Evolutionary conservation across 2,329 filamentous ascomycete species (phyloP).

Genomic region (Didymella segeticola): DNA sequence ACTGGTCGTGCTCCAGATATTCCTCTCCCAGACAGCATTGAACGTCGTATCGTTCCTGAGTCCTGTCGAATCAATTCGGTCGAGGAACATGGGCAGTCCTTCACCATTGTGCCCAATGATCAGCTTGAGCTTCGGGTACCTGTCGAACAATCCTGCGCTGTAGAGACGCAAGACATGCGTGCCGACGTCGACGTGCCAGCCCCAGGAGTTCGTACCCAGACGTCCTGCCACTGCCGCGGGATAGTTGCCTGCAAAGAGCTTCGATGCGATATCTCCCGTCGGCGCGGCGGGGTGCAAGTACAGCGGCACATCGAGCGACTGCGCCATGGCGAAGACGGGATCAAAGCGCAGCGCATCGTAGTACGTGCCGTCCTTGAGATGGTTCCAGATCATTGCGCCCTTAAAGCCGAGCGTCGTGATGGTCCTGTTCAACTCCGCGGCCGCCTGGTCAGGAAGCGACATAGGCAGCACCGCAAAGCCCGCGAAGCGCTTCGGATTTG

Average conservation of each 20-base stretch:
- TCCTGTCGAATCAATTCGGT: conserved; percentile 43
- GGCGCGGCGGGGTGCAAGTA: conserved; percentile 44
- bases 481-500: conserved; percentile 42
- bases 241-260: conserved; percentile 2
- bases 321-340: conserved; percentile 48
- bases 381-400: conserved; percentile 52
- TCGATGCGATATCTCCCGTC: conserved; percentile 50
- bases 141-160: conserved; percentile 58
- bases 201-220: conserved; percentile 52
- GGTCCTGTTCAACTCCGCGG: conserved; percentile 46
- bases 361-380: conserved; percentile 48
- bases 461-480: conserved; percentile 54
- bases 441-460: conserved; percentile 44
- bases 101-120: conserved; percentile 58
- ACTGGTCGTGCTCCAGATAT: conserved; percentile 65
- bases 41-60: conserved; percentile 53
- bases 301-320: conserved; percentile 43
- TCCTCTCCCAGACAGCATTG: conserved; percentile 61
- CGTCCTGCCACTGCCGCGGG: conserved; percentile 18
- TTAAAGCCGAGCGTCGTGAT: conserved; percentile 53
- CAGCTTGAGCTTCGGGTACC: conserved; percentile 55
- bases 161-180: conserved; percentile 63
- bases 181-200: conserved; percentile 65
- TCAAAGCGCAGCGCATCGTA: conserved; percentile 56
- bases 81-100: conserved; percentile 58